A percentile compares a stretch with the other conserved stretches of the same genome.
Conservation (phyloP, 2,329 filamentous ascomycete species). For the Aureobasidium mangrovei region DNA sequence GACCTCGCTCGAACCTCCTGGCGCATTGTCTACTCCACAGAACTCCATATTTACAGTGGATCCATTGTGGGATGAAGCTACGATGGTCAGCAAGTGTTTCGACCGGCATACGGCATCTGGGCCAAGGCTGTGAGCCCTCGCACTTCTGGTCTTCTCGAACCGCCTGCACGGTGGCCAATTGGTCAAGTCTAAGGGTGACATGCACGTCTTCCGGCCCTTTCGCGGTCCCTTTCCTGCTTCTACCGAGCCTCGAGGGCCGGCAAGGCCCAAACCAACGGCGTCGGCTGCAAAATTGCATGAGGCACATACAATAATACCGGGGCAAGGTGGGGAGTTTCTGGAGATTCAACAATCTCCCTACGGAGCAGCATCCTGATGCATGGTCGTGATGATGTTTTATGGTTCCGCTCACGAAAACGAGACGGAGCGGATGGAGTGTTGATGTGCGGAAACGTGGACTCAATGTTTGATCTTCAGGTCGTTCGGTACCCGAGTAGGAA, state of each 20-base stretch:
- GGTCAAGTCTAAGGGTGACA: neutral
- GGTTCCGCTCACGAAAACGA: slow-evolving; percentile 11
- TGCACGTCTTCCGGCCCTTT: slow-evolving; percentile 8
- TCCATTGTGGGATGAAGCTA: slow-evolving; percentile 7
- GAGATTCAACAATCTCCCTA: slow-evolving; percentile 10
- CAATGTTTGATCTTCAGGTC: neutral
- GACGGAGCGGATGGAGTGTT: neutral
- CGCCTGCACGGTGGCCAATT: slow-evolving; percentile 4
- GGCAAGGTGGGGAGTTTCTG: slow-evolving; percentile 4
- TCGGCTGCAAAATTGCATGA: neutral
- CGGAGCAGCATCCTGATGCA: neutral
- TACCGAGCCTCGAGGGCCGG: neutral
- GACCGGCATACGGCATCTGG: slow-evolving; percentile 1
- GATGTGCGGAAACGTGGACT: neutral
- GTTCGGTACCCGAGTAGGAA: neutral
- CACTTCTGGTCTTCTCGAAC: slow-evolving; percentile 1
- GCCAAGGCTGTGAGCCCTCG: slow-evolving; percentile 3
- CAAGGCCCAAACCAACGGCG: neutral
- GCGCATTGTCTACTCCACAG: slow-evolving; percentile 7
- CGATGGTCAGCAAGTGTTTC: slow-evolving; percentile 11
- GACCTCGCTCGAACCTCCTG: neutral
- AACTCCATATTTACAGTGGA: slow-evolving; percentile 13
- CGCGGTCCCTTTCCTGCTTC: neutral
- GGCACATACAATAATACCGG: neutral
- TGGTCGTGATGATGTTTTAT: neutral